Conservation (phyloP, 345 rosid genomes). For the Brassica nigra region DNA sequence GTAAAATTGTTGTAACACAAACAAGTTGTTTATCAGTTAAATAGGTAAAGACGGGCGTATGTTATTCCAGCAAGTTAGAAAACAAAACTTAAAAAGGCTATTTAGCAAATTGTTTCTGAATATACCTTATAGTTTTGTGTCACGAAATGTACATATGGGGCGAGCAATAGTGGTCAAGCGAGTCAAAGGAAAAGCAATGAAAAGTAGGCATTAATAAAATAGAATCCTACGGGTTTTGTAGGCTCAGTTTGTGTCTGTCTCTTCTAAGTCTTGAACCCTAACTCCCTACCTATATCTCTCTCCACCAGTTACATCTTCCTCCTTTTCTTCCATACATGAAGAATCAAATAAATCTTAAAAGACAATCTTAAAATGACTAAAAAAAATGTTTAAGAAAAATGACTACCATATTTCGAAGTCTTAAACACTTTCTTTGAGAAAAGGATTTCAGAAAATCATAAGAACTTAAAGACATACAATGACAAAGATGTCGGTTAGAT, state of each 20-base stretch:
- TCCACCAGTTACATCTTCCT: constrained; percentile 16
- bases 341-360: neutral
- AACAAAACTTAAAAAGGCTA: neutral
- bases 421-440: neutral
- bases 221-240: constrained; percentile 26
- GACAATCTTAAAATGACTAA: neutral
- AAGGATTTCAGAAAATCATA: neutral
- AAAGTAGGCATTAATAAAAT: constrained; percentile 27
- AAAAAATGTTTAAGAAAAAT: no score
- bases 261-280: constrained; percentile 33
- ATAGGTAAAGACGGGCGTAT: neutral
- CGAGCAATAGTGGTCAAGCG: constrained; percentile 21
- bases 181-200: constrained; percentile 39
- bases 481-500: neutral
- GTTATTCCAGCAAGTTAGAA: neutral
- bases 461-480: neutral
- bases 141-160: constrained; percentile 11
- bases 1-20: neutral
- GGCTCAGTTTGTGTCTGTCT: constrained; percentile 39
- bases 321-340: constrained; percentile 29
- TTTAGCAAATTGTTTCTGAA: neutral
- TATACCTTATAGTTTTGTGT: constrained; percentile 4
- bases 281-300: constrained; percentile 20
- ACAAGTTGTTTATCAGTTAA: neutral
- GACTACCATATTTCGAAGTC: neutral